Conservation (phyloP, 2,329 filamentous ascomycete genomes). For the Monilinia polystroma region DNA sequence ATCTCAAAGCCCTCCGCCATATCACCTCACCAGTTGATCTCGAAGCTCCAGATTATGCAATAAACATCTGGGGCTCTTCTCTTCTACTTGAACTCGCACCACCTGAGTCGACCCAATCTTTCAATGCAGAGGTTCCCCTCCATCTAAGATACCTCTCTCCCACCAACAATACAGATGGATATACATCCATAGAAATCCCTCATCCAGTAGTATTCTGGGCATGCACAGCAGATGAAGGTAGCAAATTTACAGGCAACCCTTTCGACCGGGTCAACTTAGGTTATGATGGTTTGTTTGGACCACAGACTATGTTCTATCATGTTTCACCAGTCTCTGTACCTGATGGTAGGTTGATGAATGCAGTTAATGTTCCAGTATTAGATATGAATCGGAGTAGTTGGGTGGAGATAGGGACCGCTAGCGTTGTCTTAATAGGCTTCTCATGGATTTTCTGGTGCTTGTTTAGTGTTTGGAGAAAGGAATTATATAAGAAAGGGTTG, state of each 20-base stretch:
- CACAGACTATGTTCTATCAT: slow-evolving; percentile 82
- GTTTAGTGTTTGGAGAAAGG: slow-evolving; percentile 32
- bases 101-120: slow-evolving; percentile 43
- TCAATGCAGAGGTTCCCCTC: slow-evolving; percentile 72
- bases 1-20: slow-evolving; percentile 66
- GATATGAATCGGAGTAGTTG: slow-evolving; percentile 51
- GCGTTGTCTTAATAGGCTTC: slow-evolving; percentile 62
- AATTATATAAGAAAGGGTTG: slow-evolving; percentile 31
- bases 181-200: slow-evolving; percentile 60
- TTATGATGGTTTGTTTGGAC: slow-evolving; percentile 77
- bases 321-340: slow-evolving; percentile 48
- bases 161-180: slow-evolving; percentile 48
- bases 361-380: slow-evolving; percentile 64
- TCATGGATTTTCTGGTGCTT: slow-evolving; percentile 61
- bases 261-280: slow-evolving; percentile 85
- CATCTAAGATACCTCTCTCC: slow-evolving; percentile 82
- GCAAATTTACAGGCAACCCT: slow-evolving; percentile 72
- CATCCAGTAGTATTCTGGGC: slow-evolving; percentile 91
- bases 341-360: slow-evolving; percentile 48
- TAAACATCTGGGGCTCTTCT: slow-evolving; percentile 74
- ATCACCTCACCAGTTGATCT: slow-evolving; percentile 79
- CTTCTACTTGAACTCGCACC: slow-evolving; percentile 73
- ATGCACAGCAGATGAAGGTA: slow-evolving; percentile 65
- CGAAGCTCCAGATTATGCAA: slow-evolving; percentile 82
- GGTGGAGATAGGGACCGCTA: slow-evolving; percentile 55